Base-by-base conservation (phyloP, 371 early-diverging fungal species). In the Nematocida sp. region DNA sequence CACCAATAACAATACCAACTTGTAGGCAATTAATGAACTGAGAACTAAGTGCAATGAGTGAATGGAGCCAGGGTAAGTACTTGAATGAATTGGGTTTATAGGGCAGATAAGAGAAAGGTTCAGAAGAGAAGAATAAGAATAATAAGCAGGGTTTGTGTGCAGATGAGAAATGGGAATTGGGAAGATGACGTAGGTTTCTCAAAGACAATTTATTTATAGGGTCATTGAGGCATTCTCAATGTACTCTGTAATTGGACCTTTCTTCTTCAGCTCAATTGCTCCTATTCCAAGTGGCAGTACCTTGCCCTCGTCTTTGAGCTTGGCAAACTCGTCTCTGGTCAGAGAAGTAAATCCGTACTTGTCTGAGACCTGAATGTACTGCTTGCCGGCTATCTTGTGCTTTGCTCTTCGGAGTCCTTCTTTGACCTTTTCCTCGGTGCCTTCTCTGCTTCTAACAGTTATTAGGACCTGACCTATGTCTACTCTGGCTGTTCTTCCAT, bases 331-430 rank as follows among this genome's bases (percentile, higher is more conserved):
- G 79, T 90, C 93, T 78, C 92, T 91, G 46, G 88, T 83, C 67
- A 96, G 86, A 85, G 91, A 90, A 87, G 99, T 97, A 89, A 99
- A 99, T 80, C 99, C 99, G 94, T 94, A 94, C 88, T 94, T 96
- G 88, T 93, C 91, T 86, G 94, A 93, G 82, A 95, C 86, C 78
- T 93, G 88, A 81, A 99, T 92, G 89, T 92, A 90, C 84, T 97
- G 96, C 81, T 93, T 91, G 80, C 99, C 98, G 65, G 98, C 94
- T 88, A 96, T 95, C 90, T 97, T 97, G 91, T 95, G 94, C 91
- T 90, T 93, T 85, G 90, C 89, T 84, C 99, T 92, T 79, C 96
- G 91, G 77, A 99, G 89, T 53, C 96, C 92, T 86, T 97, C 98
- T 78, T 90, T 87, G 80, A 95, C 95, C 66, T 88, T 87, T 57